phyloP scores from a whole-genome alignment of 2,329 filamentous ascomycete genomes.

The Akanthomyces uredinophilus region DNA sequence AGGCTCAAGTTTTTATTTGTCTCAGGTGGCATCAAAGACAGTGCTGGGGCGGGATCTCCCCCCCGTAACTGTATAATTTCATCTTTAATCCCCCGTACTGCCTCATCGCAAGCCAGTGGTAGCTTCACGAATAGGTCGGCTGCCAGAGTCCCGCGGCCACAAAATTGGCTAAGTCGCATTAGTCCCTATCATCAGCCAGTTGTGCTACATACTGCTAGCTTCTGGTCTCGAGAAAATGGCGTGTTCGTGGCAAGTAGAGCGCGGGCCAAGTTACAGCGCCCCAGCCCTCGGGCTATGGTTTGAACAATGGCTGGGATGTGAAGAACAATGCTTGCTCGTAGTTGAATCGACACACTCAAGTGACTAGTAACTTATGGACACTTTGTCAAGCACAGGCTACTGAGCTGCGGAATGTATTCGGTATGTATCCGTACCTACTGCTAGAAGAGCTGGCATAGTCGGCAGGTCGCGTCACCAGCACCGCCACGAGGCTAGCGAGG shows the following conservation, averaged over 20 bases:
- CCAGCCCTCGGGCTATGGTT: not conserved
- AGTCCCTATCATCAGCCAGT: not conserved
- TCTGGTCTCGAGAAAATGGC: not conserved
- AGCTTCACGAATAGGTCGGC: too few species aligned
- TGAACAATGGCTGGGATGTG: too few species aligned
- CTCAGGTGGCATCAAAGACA: not conserved
- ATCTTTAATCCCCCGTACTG: not conserved
- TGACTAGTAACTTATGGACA: not conserved
- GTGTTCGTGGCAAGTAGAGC: not conserved
- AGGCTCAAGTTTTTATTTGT: not conserved
- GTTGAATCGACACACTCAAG: not conserved
- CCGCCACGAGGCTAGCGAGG: too few species aligned
- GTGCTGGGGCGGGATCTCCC: not conserved
- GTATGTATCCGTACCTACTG: too few species aligned
- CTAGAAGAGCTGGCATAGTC: not conserved
- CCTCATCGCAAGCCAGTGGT: too few species aligned
- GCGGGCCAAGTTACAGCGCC: not conserved
- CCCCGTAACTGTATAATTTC: not conserved
- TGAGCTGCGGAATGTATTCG: too few species aligned
- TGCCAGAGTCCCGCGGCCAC: too few species aligned
- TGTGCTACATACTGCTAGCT: too few species aligned
- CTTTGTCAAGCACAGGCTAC: not conserved
- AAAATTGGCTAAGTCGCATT: too few species aligned
- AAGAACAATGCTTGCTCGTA: too few species aligned
- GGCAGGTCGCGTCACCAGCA: not conserved